Conservation (phyloP, 1,284 basidiomycete species). For the Inonotus obliquus region DNA sequence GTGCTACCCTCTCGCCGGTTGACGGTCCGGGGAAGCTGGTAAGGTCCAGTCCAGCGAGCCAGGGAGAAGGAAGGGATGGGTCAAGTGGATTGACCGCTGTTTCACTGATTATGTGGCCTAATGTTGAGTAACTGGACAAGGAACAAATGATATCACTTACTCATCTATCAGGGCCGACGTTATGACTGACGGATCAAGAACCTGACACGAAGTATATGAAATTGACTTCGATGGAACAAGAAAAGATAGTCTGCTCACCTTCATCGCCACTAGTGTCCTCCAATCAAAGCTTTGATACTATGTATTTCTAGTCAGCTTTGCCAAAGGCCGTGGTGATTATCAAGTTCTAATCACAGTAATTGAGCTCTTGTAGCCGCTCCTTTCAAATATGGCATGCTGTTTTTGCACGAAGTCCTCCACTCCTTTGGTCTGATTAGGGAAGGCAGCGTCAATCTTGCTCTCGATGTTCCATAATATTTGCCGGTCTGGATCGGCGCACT, state of each 20-base stretch:
- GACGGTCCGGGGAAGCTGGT: slow-evolving; percentile 53
- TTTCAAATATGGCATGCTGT: slow-evolving; percentile 53
- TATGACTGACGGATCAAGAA: slow-evolving; percentile 44
- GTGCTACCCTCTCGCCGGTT: slow-evolving; percentile 47
- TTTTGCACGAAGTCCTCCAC: slow-evolving; percentile 63
- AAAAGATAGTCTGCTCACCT: slow-evolving; percentile 34
- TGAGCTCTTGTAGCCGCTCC: slow-evolving; percentile 49
- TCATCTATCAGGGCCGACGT: slow-evolving; percentile 60
- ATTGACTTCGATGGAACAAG: neutral
- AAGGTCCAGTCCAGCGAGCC: slow-evolving; percentile 60
- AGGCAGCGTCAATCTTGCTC: slow-evolving; percentile 65
- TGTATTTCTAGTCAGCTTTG: neutral
- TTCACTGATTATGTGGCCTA: slow-evolving; percentile 29
- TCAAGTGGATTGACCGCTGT: slow-evolving; percentile 38
- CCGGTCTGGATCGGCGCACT: slow-evolving; percentile 60
- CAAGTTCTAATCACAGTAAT: slow-evolving; percentile 45
- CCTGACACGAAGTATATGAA: slow-evolving; percentile 25
- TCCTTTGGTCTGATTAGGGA: slow-evolving; percentile 50
- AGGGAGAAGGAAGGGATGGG: slow-evolving; percentile 38
- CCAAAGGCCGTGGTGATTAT: slow-evolving; percentile 22
- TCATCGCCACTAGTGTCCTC: slow-evolving; percentile 68
- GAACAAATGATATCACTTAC: slow-evolving; percentile 33
- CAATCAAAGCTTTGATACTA: slow-evolving; percentile 77
- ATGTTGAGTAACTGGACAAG: neutral
- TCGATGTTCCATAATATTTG: slow-evolving; percentile 73